These are phyloP conservation scores for Solanum dulcamara DNA, from an alignment of 257 asterid species.

Conservation along the genomic window DNA sequence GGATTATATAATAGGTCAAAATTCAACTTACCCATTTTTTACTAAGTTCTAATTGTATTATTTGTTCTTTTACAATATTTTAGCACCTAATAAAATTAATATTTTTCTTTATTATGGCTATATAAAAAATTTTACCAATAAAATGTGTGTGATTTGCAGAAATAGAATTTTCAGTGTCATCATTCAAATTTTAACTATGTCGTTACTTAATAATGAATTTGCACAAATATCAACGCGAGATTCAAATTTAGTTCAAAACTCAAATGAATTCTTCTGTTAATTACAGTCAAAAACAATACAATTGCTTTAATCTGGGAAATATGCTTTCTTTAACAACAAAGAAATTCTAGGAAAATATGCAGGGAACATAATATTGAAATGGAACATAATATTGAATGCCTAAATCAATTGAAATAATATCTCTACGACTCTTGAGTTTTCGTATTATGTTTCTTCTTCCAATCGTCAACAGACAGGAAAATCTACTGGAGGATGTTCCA, in stretches of 20 bases:
- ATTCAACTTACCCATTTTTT: too few species aligned
- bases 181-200: too few species aligned
- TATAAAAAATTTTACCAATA: too few species aligned
- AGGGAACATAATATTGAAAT: background rate
- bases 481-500: conserved; percentile 61
- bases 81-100: too few species aligned
- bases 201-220: too few species aligned
- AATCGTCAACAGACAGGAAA: conserved; percentile 39
- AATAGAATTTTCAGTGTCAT: too few species aligned
- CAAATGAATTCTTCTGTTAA: conserved; percentile 5
- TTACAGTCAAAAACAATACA: conserved; percentile 3
- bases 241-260: conserved; percentile 1
- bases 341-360: background rate
- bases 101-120: too few species aligned
- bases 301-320: conserved; percentile 1
- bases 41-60: too few species aligned
- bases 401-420: too few species aligned
- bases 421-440: background rate
- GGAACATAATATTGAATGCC: background rate
- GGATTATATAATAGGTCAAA: background rate
- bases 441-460: background rate
- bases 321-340: background rate
- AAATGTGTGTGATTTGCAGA: too few species aligned
- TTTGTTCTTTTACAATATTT: too few species aligned
- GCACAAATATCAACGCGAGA: too few species aligned